Conservation (phyloP, 1,284 basidiomycete genomes). For the Tilletiopsis washingtonensis region DNA sequence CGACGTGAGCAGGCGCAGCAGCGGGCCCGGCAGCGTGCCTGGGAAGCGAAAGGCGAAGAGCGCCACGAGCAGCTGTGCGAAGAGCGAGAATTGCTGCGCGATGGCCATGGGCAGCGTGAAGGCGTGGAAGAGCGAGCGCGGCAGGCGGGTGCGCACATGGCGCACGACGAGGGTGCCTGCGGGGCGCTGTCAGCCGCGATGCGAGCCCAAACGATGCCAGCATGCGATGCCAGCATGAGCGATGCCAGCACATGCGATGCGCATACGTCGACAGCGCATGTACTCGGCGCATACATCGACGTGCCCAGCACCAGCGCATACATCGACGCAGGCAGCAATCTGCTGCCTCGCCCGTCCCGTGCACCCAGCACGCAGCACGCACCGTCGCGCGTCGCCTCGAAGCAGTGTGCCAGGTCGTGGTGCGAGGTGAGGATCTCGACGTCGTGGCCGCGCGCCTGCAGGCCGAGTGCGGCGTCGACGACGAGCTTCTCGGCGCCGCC, state of each 20-base stretch:
- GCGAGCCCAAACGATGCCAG: background rate
- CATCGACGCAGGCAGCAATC: too few species aligned
- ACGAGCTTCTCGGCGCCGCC: conserved; percentile 91
- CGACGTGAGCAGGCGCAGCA: conserved; percentile 19
- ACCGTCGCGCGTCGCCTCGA: conserved; percentile 39
- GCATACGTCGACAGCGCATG: too few species aligned
- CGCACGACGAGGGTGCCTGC: conserved; percentile 76
- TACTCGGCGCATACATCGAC: too few species aligned
- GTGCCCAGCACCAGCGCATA: too few species aligned
- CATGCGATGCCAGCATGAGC: background rate
- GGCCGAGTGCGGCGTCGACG: conserved; percentile 85
- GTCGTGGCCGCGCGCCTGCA: conserved; percentile 74
- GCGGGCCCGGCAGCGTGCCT: conserved; percentile 35
- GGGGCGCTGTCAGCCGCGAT: background rate
- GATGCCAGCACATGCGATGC: conserved; percentile 45
- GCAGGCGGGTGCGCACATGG: conserved; percentile 65
- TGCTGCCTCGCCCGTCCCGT: too few species aligned
- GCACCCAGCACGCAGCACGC: conserved; percentile 33
- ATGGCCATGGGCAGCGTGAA: conserved; percentile 86
- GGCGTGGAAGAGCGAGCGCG: conserved; percentile 65
- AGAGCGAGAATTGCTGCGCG: conserved; percentile 72
- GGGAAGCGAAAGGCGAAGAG: conserved; percentile 42
- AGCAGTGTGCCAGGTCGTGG: conserved; percentile 61
- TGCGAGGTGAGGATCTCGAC: conserved; percentile 93
- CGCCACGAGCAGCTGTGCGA: conserved; percentile 35